Conservation (phyloP, 2,329 filamentous ascomycete species). For the Arthrinium phaeospermum region DNA sequence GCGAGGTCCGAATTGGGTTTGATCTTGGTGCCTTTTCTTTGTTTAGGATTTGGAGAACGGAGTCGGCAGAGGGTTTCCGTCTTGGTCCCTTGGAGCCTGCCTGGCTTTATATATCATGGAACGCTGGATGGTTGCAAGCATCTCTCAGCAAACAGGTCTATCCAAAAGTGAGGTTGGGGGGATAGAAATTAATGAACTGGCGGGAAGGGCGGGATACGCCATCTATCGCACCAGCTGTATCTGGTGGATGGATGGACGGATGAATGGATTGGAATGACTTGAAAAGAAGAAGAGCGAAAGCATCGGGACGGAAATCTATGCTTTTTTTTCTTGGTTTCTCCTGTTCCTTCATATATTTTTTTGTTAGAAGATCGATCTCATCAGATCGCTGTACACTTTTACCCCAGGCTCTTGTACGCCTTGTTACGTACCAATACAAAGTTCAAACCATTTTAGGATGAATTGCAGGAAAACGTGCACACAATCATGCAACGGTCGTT, state of each 20-base stretch:
- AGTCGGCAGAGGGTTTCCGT: not conserved
- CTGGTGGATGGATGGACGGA: not conserved
- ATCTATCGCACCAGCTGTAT: not conserved
- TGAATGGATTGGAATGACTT: slow-evolving; percentile 5
- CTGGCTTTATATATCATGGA: not conserved
- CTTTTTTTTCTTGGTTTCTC: slow-evolving; percentile 7
- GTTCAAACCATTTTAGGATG: not conserved
- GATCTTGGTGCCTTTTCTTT: not conserved
- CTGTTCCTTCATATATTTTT: slow-evolving; percentile 7
- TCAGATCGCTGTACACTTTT: slow-evolving; percentile 10
- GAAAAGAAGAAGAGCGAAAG: slow-evolving; percentile 7
- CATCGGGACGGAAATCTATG: slow-evolving; percentile 11
- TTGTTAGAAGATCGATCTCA: slow-evolving; percentile 2
- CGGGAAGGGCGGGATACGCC: not conserved
- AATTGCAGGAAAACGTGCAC: not conserved
- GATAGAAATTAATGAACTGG: slow-evolving; percentile 10
- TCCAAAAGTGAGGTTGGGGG: not conserved
- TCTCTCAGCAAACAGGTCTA: not conserved
- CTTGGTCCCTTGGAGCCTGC: not conserved
- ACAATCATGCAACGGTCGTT: not conserved
- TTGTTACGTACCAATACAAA: not conserved
- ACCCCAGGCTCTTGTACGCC: not conserved
- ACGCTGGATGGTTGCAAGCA: not conserved
- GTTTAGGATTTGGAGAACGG: slow-evolving; percentile 4
- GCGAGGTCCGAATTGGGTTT: slow-evolving; percentile 14